phyloP scores from a whole-genome alignment of 139 green algal genomes.

The Chlamydomonas eustigma region DNA sequence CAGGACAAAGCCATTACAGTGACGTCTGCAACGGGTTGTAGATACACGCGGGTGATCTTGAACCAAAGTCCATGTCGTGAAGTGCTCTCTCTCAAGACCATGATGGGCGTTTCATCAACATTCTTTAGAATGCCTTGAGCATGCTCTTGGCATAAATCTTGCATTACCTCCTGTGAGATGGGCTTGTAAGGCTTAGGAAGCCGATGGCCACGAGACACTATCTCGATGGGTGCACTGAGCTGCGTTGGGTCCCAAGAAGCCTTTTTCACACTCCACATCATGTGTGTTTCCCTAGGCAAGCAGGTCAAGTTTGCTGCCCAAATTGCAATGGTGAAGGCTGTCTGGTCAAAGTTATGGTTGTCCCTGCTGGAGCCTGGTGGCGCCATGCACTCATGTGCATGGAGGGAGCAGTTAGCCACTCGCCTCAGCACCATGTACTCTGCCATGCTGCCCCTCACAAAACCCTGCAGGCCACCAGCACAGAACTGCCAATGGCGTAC shows the following conservation, averaged over 20 bases:
- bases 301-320: constrained; percentile 22
- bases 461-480: constrained; percentile 27
- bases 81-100: background rate
- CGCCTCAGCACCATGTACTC: constrained; percentile 29
- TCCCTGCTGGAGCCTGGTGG: constrained; percentile 18
- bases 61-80: background rate
- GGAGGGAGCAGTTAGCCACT: constrained; percentile 24
- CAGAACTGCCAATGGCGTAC: constrained; percentile 19
- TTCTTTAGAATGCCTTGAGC: no score
- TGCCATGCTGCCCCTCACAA: constrained; percentile 17
- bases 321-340: constrained; percentile 27
- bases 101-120: background rate
- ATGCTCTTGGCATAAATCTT: no score
- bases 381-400: constrained; percentile 21
- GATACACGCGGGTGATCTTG: background rate
- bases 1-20: background rate
- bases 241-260: background rate
- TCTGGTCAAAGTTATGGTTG: constrained; percentile 40
- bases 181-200: constrained; percentile 18
- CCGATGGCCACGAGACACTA: constrained; percentile 20
- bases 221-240: constrained; percentile 15
- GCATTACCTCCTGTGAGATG: background rate
- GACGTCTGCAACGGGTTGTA: background rate
- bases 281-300: constrained; percentile 25
- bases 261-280: constrained; percentile 26